Conservation (phyloP, 495 filamentous ascomycete genomes). For the Sporormia fimetaria region DNA sequence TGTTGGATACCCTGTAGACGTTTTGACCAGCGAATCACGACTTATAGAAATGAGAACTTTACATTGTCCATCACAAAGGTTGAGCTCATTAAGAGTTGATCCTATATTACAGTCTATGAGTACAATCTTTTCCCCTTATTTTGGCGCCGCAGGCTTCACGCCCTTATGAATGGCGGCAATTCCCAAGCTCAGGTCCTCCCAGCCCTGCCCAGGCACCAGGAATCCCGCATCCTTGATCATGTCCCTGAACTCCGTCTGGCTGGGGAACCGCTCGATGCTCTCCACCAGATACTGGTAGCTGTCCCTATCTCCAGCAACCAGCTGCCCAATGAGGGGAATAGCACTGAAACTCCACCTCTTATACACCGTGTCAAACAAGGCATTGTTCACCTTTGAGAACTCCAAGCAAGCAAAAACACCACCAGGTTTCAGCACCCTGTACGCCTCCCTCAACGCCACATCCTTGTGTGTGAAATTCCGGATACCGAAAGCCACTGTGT, state of each 20-base stretch:
- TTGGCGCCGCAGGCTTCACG: conserved; percentile 53
- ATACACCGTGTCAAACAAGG: conserved; percentile 71
- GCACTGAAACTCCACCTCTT: conserved; percentile 92
- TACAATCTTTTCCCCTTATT: not conserved
- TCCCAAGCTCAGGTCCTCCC: conserved; percentile 78
- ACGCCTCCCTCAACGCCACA: conserved; percentile 65
- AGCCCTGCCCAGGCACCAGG: conserved; percentile 65
- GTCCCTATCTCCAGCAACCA: conserved; percentile 87
- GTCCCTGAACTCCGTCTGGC: conserved; percentile 65
- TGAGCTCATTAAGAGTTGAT: too few relatives aligned
- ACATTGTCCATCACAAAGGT: too few relatives aligned
- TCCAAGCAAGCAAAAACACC: conserved; percentile 96
- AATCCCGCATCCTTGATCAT: conserved; percentile 91
- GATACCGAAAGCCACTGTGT: conserved; percentile 96
- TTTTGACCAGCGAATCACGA: too few relatives aligned
- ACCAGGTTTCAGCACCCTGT: conserved; percentile 81
- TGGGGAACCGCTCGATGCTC: conserved; percentile 90
- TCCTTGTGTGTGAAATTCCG: conserved; percentile 89
- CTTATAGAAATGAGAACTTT: too few relatives aligned
- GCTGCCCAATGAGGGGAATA: conserved; percentile 87
- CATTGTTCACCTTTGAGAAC: conserved; percentile 71
- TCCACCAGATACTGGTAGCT: conserved; percentile 98
- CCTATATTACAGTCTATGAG: not conserved
- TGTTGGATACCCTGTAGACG: too few relatives aligned
- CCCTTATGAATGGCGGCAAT: conserved; percentile 96